phyloP scores from a whole-genome alignment of 306 rosid species.

The Betula pendula region DNA sequence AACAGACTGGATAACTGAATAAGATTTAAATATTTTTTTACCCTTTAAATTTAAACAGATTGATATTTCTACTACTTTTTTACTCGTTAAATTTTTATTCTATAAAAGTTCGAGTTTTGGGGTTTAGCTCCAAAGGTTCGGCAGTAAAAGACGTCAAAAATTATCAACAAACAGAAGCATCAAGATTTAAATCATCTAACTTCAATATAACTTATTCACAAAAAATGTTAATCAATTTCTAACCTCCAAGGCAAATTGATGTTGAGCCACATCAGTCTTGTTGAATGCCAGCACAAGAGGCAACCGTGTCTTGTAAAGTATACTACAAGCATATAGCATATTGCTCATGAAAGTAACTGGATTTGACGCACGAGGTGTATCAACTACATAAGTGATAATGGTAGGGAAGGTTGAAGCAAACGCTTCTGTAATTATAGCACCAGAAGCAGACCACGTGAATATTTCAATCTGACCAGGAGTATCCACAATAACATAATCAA shows the following conservation, averaged over 20 bases:
- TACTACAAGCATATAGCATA: constrained; percentile 91
- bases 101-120: not conserved
- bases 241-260: constrained; percentile 94
- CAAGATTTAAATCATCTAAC: not conserved
- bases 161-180: not conserved
- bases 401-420: constrained; percentile 99
- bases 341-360: constrained; percentile 96
- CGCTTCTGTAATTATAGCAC: constrained; percentile 94
- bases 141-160: not conserved
- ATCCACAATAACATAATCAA: constrained; percentile 92
- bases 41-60: not conserved
- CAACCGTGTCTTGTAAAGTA: constrained; percentile 83
- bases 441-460: constrained; percentile 98
- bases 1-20: not conserved
- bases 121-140: not conserved
- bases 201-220: not conserved
- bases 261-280: constrained; percentile 78
- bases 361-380: constrained; percentile 80
- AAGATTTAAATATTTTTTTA: not conserved
- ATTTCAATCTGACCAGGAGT: constrained; percentile 98
- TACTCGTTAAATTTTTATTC: not conserved
- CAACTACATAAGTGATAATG: constrained; percentile 73
- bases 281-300: constrained; percentile 90
- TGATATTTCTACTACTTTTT: not conserved
- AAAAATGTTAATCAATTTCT: constrained; percentile 14